Evolutionary conservation across 805 yeast genomes (phyloP).

Genomic region (Pichia deserticola): DNA sequence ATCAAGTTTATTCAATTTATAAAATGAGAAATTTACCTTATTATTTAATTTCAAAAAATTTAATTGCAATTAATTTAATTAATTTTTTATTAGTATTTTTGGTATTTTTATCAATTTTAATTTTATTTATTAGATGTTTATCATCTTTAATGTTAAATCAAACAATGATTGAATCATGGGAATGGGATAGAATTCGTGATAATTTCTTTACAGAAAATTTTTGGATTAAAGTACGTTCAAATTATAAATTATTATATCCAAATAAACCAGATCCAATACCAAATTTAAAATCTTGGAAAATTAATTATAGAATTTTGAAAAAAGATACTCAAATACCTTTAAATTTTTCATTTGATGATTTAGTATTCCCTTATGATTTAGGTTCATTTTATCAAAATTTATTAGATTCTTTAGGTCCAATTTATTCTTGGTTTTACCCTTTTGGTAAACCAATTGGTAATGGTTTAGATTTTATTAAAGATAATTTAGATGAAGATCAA

Average conservation of each 20-base stretch:
- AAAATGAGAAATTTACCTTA: conserved; percentile 44
- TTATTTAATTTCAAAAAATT: conserved; percentile 44
- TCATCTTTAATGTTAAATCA: conserved; percentile 54
- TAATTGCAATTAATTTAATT: conserved; percentile 48
- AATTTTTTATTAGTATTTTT: conserved; percentile 50
- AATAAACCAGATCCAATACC: conserved; percentile 30
- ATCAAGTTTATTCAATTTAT: conserved; percentile 39
- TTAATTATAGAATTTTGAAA: conserved; percentile 16
- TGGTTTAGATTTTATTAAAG: conserved; percentile 53
- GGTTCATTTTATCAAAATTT: conserved; percentile 52
- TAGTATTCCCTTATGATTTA: conserved; percentile 77
- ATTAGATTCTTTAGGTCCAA: conserved; percentile 49
- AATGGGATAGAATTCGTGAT: conserved; percentile 68
- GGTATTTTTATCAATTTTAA: conserved; percentile 50
- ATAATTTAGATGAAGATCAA: conserved; percentile 53
- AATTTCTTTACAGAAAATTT: conserved; percentile 51
- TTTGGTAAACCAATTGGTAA: conserved; percentile 55
- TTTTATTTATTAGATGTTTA: conserved; percentile 57
- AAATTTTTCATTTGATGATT: conserved; percentile 48
- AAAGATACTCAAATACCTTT: conserved; percentile 19
- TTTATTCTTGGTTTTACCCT: conserved; percentile 62
- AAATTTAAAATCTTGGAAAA: conserved; percentile 39
- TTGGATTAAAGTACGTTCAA: conserved; percentile 41
- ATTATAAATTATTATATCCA: conserved; percentile 34
- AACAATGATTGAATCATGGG: conserved; percentile 94